Base-by-base conservation (phyloP, 208 protist species). In the Leptomonas seymouri region DNA sequence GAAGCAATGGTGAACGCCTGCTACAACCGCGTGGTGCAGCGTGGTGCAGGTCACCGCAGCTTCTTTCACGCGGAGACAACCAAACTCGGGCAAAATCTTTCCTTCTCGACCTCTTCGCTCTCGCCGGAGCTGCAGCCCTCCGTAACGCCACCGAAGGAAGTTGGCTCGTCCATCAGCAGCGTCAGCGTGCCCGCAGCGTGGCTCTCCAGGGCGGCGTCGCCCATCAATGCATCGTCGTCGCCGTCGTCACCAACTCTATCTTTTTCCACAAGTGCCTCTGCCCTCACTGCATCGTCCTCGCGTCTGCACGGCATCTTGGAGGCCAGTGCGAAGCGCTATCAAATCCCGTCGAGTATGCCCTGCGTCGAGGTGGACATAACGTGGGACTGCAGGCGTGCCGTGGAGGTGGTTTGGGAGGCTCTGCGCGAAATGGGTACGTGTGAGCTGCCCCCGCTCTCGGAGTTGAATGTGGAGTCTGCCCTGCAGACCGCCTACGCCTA, bases 11-110 rank as follows among this genome's bases (percentile, higher is more conserved):
- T 67, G 36, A 62, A 85, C 39, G 45, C 83, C 4, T 95, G 87
- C 67, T 67, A 87, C 42, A 80, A 90, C 21, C 84, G 91, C 28
- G 70, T 93, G 27, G 56, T 65, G 66, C 44, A 77, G 36, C 84
- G 91, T 5, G 86, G 88, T 4, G 39, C 46, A 48, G 69, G 72
- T 46, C 90, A 95, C 71, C 87, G 85, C 54, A 87, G 78, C 20
- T 86, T 95, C 28, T 67, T 46, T 31, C 48, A 60, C 31, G 71
- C 34, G 27, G 63, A 55, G 21, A 16, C 41, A 58, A 31, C 58
- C 25, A 39, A 34, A 46, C 58, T 36, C 1, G 30, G 34, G 16
- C 48, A 25, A 21, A 36, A 67, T 39, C 48, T n/a, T n/a, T 34
- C 51, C 30, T 39, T 21, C 15, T 63, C 61, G 18, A 55, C n/a